These are phyloP conservation scores for Dillenia turbinata DNA, from an alignment of 164 flowering plant genomes.

Conservation along the genomic window DNA sequence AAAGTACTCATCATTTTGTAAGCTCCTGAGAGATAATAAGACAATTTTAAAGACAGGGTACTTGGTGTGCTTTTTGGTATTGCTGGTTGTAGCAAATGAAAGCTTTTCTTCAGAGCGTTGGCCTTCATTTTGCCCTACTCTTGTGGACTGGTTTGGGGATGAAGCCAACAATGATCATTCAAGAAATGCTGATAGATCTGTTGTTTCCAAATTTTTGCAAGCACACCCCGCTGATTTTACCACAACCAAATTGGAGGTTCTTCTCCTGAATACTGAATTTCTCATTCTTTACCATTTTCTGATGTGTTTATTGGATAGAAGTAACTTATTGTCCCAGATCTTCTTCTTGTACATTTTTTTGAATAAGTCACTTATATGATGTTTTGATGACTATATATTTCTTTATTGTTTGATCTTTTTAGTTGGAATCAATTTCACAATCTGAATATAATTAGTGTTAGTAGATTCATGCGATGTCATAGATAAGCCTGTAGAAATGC, in stretches of 20 bases:
- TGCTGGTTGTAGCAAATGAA: constrained; percentile 68
- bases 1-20: neutral
- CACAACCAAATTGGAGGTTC: constrained; percentile 80
- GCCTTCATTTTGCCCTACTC: constrained; percentile 76
- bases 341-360: too few relatives aligned
- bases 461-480: too few relatives aligned
- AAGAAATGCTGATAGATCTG: constrained; percentile 68
- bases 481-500: too few relatives aligned
- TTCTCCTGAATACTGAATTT: too few relatives aligned
- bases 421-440: too few relatives aligned
- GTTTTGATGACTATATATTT: too few relatives aligned
- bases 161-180: constrained; percentile 42
- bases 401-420: too few relatives aligned
- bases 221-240: constrained; percentile 79
- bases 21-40: neutral
- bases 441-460: too few relatives aligned
- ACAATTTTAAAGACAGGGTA: neutral
- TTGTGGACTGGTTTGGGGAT: constrained; percentile 71
- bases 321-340: too few relatives aligned
- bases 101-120: constrained; percentile 77
- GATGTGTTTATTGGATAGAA: too few relatives aligned
- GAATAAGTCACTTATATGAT: too few relatives aligned
- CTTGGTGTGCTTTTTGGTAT: neutral
- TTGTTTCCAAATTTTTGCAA: constrained; percentile 74
- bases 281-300: too few relatives aligned